Evolutionary conservation across 768 basidiomycete species (phyloP).

Genomic region (Calvatia gigantea): DNA sequence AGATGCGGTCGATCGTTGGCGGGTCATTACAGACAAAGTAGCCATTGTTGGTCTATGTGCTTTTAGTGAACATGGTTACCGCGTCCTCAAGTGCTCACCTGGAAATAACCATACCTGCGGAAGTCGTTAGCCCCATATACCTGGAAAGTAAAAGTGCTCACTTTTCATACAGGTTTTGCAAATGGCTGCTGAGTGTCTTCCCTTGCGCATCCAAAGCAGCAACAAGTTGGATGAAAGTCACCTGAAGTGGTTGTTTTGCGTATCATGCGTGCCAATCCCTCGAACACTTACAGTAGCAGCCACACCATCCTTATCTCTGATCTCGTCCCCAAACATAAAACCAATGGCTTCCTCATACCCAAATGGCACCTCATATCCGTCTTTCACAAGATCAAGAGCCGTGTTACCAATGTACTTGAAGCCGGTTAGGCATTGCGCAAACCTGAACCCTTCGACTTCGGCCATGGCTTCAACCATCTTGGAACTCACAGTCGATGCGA

Average conservation of each 20-base stretch:
- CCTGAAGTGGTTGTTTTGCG: conserved; percentile 30
- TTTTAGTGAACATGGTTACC: neutral
- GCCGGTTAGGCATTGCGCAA: conserved; percentile 83
- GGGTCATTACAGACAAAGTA: conserved; percentile 78
- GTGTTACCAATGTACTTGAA: conserved; percentile 93
- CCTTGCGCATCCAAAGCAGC: conserved; percentile 46
- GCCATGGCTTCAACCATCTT: conserved; percentile 87
- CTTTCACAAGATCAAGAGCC: conserved; percentile 56
- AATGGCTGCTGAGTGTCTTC: conserved; percentile 49
- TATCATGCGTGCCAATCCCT: neutral
- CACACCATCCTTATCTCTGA: conserved; percentile 88
- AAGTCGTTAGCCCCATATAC: conserved; percentile 2
- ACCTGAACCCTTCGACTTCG: conserved; percentile 71
- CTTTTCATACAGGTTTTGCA: conserved; percentile 63
- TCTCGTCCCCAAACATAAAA: conserved; percentile 77
- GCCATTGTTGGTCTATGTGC: conserved; percentile 69
- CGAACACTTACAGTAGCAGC: conserved; percentile 59
- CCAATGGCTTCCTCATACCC: conserved; percentile 94
- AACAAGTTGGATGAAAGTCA: conserved; percentile 68
- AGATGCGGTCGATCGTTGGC: conserved; percentile 63
- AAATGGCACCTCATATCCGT: conserved; percentile 74
- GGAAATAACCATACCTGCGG: conserved; percentile 71
- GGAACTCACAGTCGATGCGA: conserved; percentile 87
- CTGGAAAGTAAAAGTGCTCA: conserved; percentile 22
- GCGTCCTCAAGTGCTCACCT: conserved; percentile 37